These are phyloP conservation scores for Cerioporus squamosus DNA, from an alignment of 1,284 basidiomycete genomes.

Conservation along the genomic window DNA sequence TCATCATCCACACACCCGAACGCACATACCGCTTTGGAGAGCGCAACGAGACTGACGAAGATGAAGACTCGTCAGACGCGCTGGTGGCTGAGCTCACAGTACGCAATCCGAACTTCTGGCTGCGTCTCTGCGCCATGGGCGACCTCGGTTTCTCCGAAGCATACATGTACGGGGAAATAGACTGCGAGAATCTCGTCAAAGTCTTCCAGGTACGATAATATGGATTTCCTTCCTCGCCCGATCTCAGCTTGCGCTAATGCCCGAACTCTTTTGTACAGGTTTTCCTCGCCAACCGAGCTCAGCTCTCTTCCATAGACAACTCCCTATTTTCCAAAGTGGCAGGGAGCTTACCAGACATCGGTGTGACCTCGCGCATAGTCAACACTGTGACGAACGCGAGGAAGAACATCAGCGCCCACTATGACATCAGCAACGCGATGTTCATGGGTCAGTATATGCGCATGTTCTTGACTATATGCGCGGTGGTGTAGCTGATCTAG, in stretches of 20 bases:
- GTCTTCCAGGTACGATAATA: conserved; percentile 41
- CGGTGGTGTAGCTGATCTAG: too few relatives aligned
- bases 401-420: conserved; percentile 37
- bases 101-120: conserved; percentile 54
- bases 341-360: conserved; percentile 21
- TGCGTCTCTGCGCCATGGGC: conserved; percentile 48
- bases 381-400: conserved; percentile 32
- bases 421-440: conserved; percentile 39
- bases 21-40: conserved; percentile 26
- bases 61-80: conserved; percentile 6
- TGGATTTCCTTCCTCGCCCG: neutral
- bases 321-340: conserved; percentile 24
- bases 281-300: conserved; percentile 63
- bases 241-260: neutral
- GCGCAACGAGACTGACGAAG: too few relatives aligned
- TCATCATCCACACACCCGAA: conserved; percentile 28
- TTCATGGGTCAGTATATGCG: conserved; percentile 32
- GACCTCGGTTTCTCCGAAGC: conserved; percentile 39
- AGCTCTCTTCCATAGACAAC: conserved; percentile 24
- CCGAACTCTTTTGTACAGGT: conserved; percentile 44
- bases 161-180: conserved; percentile 50
- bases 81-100: conserved; percentile 27
- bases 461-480: neutral
- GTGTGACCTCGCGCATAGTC: conserved; percentile 22
- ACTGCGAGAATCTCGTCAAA: conserved; percentile 69